phyloP scores from a whole-genome alignment of 1,139 yeast species.

The Suzukiozyma palmioleophila region DNA sequence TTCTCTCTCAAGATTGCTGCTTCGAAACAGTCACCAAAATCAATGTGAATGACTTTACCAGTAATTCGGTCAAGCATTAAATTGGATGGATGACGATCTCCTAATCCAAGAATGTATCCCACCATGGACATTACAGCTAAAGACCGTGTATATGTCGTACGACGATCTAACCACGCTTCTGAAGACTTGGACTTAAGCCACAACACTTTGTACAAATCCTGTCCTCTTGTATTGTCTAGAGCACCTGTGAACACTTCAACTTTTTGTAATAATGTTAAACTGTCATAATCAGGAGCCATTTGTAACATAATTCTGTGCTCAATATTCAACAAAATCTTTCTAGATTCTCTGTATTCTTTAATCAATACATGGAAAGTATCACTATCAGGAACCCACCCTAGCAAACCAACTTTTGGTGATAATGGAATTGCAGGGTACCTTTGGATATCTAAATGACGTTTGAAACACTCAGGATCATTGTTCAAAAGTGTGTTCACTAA shows the following conservation, averaged over 20 bases:
- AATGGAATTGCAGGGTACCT: constrained; percentile 90
- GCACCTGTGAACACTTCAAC: constrained; percentile 97
- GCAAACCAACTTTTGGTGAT: constrained; percentile 93
- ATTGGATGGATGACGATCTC: constrained; percentile 97
- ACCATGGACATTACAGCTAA: constrained; percentile 99
- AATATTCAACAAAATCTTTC: constrained; percentile 83
- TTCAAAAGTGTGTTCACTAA: constrained; percentile 84
- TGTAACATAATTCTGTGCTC: constrained; percentile 95
- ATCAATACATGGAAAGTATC: constrained; percentile 95
- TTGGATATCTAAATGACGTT: constrained; percentile 90
- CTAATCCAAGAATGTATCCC: constrained; percentile 92
- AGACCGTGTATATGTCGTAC: constrained; percentile 94
- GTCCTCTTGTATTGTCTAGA: constrained; percentile 91
- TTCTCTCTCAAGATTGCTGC: constrained; percentile 95
- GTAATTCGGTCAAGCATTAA: constrained; percentile 91
- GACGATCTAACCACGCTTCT: constrained; percentile 95
- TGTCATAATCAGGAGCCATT: constrained; percentile 98
- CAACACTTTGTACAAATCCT: constrained; percentile 88
- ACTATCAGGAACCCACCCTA: constrained; percentile 97
- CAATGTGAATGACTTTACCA: constrained; percentile 95
- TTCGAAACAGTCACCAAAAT: constrained; percentile 98
- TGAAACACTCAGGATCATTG: constrained; percentile 93
- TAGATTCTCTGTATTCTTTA: constrained; percentile 85
- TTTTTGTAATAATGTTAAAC: constrained; percentile 80
- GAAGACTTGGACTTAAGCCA: constrained; percentile 96